These are phyloP conservation scores for Trichosporon ovoides DNA, from an alignment of 1,284 basidiomycete genomes.

Conservation along the genomic window DNA sequence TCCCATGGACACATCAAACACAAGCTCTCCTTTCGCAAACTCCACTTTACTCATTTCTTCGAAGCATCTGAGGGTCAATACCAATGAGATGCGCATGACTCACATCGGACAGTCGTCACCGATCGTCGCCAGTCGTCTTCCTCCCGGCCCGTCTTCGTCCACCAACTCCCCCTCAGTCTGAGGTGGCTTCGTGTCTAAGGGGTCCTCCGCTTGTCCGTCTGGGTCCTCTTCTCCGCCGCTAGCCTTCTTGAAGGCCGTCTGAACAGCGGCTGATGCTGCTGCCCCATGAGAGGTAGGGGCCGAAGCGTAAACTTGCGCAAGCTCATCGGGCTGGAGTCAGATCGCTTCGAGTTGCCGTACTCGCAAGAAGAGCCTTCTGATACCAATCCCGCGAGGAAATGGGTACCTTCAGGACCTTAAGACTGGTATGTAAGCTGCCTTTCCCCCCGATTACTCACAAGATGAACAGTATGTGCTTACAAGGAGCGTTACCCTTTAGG, in stretches of 20 bases:
- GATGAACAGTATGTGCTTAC: slow-evolving; percentile 42
- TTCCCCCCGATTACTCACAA: slow-evolving; percentile 24
- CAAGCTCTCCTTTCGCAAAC: slow-evolving; percentile 21
- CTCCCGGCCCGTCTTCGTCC: not conserved
- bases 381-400: slow-evolving; percentile 26
- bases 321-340: slow-evolving; percentile 1
- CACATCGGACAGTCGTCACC: slow-evolving; percentile 44
- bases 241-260: slow-evolving; percentile 26
- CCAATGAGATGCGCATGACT: not conserved
- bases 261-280: slow-evolving; percentile 17
- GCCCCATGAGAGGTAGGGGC: slow-evolving; percentile 5
- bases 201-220: not conserved
- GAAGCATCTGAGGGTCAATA: slow-evolving; percentile 26
- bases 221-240: slow-evolving; percentile 19
- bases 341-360: not conserved
- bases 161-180: not conserved
- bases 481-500: slow-evolving; percentile 33
- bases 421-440: slow-evolving; percentile 15
- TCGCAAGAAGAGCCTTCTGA: slow-evolving; percentile 34
- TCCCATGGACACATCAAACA: slow-evolving; percentile 27
- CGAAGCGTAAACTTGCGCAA: not conserved
- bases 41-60: slow-evolving; percentile 36
- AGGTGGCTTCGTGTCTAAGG: not conserved
- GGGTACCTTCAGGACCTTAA: slow-evolving; percentile 38
- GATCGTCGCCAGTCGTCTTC: slow-evolving; percentile 20